Evolutionary conservation across 805 yeast species (phyloP).

Genomic region (Zygosaccharomyces rouxii): DNA sequence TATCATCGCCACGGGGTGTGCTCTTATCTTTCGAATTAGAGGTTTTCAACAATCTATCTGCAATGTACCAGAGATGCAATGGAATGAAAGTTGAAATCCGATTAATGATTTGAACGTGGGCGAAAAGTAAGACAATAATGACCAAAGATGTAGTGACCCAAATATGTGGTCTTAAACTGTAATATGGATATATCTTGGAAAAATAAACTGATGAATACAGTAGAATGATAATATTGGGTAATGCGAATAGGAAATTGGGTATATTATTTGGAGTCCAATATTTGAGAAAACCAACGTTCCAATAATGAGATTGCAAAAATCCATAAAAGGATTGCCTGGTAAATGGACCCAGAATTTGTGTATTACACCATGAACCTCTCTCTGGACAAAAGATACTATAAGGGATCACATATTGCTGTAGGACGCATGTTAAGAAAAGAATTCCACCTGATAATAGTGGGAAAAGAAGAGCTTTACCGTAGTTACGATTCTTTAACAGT

Average conservation of each 20-base stretch:
- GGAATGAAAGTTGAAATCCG: slow-evolving; percentile 78
- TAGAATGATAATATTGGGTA: slow-evolving; percentile 58
- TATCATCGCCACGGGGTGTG: slow-evolving; percentile 18
- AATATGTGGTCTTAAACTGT: slow-evolving; percentile 39
- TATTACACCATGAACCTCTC: slow-evolving; percentile 74
- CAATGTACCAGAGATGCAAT: slow-evolving; percentile 65
- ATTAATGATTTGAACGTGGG: slow-evolving; percentile 85
- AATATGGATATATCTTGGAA: slow-evolving; percentile 35
- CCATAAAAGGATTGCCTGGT: slow-evolving; percentile 46
- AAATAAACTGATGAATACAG: slow-evolving; percentile 39
- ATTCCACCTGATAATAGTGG: slow-evolving; percentile 54
- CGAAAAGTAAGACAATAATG: slow-evolving; percentile 50
- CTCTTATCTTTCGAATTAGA: slow-evolving; percentile 13
- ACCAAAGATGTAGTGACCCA: slow-evolving; percentile 43
- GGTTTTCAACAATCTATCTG: slow-evolving; percentile 36
- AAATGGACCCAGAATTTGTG: slow-evolving; percentile 27
- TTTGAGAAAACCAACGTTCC: slow-evolving; percentile 76
- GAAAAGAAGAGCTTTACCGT: slow-evolving; percentile 20
- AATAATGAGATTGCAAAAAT: slow-evolving; percentile 73
- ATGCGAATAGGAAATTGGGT: slow-evolving; percentile 75
- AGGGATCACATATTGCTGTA: slow-evolving; percentile 46
- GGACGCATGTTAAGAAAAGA: slow-evolving; percentile 44
- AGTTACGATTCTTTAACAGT: slow-evolving; percentile 16
- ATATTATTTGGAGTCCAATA: slow-evolving; percentile 82
- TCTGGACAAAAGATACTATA: slow-evolving; percentile 61